A percentile compares a stretch with the other conserved stretches of the same genome.
Conservation (phyloP, 2,329 filamentous ascomycete species). For the Rhynchosporium graminicola region DNA sequence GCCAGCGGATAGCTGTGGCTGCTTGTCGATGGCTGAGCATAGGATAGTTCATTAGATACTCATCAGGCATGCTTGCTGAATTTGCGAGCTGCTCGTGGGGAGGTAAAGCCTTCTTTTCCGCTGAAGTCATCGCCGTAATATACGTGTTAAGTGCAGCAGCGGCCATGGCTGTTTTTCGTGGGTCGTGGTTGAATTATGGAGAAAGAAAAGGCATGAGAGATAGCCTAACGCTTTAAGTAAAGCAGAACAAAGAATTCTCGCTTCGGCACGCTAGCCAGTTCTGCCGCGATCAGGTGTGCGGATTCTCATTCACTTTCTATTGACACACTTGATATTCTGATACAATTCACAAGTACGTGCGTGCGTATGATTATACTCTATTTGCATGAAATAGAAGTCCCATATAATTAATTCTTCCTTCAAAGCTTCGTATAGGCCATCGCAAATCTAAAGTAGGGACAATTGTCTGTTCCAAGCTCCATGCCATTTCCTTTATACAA, state of each 20-base stretch:
- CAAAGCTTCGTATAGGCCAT: neutral
- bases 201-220: neutral
- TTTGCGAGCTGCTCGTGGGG: neutral
- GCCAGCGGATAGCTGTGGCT: conserved; percentile 2
- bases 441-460: neutral
- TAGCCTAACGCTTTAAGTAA: neutral
- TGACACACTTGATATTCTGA: neutral
- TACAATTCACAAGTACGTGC: neutral
- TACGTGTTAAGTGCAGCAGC: conserved; percentile 3
- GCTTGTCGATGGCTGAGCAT: neutral
- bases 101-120: conserved; percentile 1
- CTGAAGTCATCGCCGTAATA: conserved; percentile 7
- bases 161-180: neutral
- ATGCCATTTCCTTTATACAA: neutral
- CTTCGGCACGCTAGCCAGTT: neutral
- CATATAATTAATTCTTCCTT: neutral
- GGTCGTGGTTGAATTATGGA: neutral
- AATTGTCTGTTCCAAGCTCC: conserved; percentile 1
- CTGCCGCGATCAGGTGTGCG: neutral
- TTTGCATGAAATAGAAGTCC: neutral
- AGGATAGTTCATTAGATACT: neutral
- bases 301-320: neutral
- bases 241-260: conserved; percentile 3
- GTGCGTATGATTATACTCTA: neutral
- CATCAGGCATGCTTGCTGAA: neutral